Percentiles rank a stretch among this genome's conserved stretches.
Evolutionary conservation across 805 yeast species (phyloP).

Genomic region (Wickerhamiella parazyma): DNA sequence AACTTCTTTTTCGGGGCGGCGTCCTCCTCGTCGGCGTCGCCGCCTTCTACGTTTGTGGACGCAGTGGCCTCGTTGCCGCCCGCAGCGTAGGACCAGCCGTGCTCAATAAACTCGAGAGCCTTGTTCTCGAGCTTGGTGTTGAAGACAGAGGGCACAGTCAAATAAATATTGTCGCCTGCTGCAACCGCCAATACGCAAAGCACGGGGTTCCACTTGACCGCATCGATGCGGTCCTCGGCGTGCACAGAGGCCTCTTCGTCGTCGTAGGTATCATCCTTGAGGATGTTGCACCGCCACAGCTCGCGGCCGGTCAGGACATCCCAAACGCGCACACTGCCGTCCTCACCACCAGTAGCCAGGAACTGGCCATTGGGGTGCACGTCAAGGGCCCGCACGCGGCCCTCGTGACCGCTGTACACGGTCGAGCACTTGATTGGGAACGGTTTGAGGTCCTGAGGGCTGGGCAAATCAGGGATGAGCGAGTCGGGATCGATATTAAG

Average conservation of each 20-base stretch:
- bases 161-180: conserved; percentile 65
- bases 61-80: conserved; percentile 22
- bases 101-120: conserved; percentile 65
- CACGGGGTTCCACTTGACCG: conserved; percentile 78
- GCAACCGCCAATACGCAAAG: conserved; percentile 73
- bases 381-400: conserved; percentile 65
- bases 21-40: conserved; percentile 27
- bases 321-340: conserved; percentile 93
- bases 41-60: conserved; percentile 19
- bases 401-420: conserved; percentile 68
- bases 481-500: conserved; percentile 92
- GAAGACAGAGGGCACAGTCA: conserved; percentile 70
- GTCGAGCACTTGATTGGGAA: conserved; percentile 90
- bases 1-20: conserved; percentile 24
- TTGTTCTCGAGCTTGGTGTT: conserved; percentile 76
- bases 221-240: conserved; percentile 31
- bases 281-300: conserved; percentile 41
- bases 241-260: conserved; percentile 26
- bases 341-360: conserved; percentile 97
- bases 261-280: conserved; percentile 25
- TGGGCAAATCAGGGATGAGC: conserved; percentile 87
- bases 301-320: conserved; percentile 92
- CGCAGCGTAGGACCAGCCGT: conserved; percentile 78
- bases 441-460: conserved; percentile 92
- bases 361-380: conserved; percentile 85